These are phyloP conservation scores for Pyrenopolyporus hunteri DNA, from an alignment of 495 filamentous ascomycete genomes.

Conservation along the genomic window DNA sequence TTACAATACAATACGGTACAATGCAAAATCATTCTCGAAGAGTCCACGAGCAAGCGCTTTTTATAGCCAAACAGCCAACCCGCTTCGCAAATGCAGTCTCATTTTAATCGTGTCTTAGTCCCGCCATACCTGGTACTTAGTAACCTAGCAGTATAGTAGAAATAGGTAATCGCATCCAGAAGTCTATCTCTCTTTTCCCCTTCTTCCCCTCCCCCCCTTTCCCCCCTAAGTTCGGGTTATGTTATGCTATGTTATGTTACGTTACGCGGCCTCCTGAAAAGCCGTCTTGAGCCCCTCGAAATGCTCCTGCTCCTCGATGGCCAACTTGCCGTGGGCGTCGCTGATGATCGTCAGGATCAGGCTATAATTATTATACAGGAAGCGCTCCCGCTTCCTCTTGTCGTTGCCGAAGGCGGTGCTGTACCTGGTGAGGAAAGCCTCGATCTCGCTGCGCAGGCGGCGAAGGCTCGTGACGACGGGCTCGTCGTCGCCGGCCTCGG, in stretches of 20 bases:
- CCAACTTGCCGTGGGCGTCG: slow-evolving; percentile 81
- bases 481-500: slow-evolving; percentile 90
- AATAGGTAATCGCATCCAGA: slow-evolving; percentile 3
- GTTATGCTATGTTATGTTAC: no score
- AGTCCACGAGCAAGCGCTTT: not conserved
- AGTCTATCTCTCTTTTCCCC: not conserved
- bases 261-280: slow-evolving; percentile 48
- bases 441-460: slow-evolving; percentile 76
- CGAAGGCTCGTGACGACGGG: slow-evolving; percentile 81
- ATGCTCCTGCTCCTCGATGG: slow-evolving; percentile 71
- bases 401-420: slow-evolving; percentile 68
- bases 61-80: not conserved
- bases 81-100: slow-evolving; percentile 11
- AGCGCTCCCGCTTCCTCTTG: slow-evolving; percentile 79
- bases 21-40: not conserved
- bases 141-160: not conserved
- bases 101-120: slow-evolving; percentile 5
- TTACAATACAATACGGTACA: not conserved
- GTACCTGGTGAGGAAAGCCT: slow-evolving; percentile 72
- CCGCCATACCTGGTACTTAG: slow-evolving; percentile 1
- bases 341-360: slow-evolving; percentile 89
- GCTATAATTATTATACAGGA: slow-evolving; percentile 93
- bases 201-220: not conserved
- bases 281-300: slow-evolving; percentile 65
- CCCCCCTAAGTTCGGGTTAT: no score